Base-by-base conservation (phyloP, 768 basidiomycete genomes). In the Mycena haematopus region DNA sequence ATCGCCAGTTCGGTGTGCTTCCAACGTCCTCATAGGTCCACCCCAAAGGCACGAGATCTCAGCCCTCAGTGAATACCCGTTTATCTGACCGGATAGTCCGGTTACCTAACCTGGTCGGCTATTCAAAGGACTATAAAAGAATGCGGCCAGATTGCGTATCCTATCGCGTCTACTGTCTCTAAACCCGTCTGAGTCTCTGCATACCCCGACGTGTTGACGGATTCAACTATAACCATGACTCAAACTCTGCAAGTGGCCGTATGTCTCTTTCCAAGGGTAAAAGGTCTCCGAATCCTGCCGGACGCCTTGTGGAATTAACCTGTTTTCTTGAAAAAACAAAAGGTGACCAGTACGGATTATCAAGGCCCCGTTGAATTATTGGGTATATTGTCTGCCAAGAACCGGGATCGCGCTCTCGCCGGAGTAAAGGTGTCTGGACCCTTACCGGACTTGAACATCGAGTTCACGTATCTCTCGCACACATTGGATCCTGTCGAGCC, bases 361-460 rank as follows among this genome's bases (percentile, higher is more conserved):
- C 69, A 72, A 63, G 75, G 75, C 7, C 71, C 76, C 21, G 60
- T 76, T 22, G 74, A 76, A 58, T 62, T 75, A 1, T 61, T 78
- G n/a, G 66, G 68, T 22, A 65, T 65, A 14, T 55, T 68, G 22
- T 69, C 66, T 3, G 42, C 64, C 42, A 63, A 67, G 40, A 63
- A 58, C 36, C 60, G 65, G n/a, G 2, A 61, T 40, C 56, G 53
- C 15, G 57, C 56, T 11, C 40, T 42, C 7, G 40, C 40, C 40
- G 40, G 40, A 17, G 31, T 25, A 8, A 49, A 52, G 15, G 44
- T 53, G 5, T 45, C 33, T 13, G 45, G 54, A 45, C 25, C 61
- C 14, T 21, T 56, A 21, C 61, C 65, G 6, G 53, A 58, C 22
- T 51, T 66, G 45, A 60, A 40, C 33, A 68, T 71, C 36, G 71